Percentiles rank a stretch among this genome's conserved stretches.
These are phyloP conservation scores for Aegilops sharonensis DNA, from an alignment of 176 grass and related monocot species.

Conservation along the genomic window DNA sequence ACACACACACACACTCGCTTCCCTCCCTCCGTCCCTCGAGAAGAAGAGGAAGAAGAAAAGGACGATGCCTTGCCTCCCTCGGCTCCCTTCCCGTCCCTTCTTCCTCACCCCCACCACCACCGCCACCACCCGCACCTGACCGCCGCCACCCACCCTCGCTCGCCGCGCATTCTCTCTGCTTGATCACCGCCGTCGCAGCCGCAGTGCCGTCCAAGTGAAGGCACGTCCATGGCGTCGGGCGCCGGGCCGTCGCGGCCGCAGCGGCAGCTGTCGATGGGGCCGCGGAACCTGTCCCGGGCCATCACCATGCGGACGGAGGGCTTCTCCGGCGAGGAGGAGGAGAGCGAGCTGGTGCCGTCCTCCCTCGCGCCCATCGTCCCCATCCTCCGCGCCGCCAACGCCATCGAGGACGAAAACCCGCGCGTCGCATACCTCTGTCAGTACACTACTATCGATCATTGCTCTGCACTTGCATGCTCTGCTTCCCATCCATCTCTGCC, in stretches of 20 bases:
- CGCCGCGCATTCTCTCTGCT: background rate
- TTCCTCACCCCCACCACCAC: background rate
- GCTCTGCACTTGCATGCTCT: too few species aligned
- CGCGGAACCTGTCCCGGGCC: conserved; percentile 32
- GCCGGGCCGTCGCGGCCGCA: too few species aligned
- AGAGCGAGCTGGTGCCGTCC: conserved; percentile 82
- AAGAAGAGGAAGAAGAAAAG: background rate
- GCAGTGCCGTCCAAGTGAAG: background rate
- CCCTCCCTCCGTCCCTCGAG: too few species aligned
- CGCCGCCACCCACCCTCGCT: too few species aligned
- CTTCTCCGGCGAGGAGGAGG: conserved; percentile 41
- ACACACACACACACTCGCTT: too few species aligned
- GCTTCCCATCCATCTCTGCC: too few species aligned
- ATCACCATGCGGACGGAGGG: conserved; percentile 35
- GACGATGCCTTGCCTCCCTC: conserved; percentile 44
- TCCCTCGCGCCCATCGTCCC: conserved; percentile 76
- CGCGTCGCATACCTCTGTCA: conserved; percentile 92
- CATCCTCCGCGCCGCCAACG: conserved; percentile 93
- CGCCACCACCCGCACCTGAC: background rate
- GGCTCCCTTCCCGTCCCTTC: conserved; percentile 13
- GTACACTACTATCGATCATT: background rate
- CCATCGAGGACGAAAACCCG: conserved; percentile 67
- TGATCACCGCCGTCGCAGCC: background rate
- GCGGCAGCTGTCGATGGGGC: conserved; percentile 13
- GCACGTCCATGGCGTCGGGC: conserved; percentile 38